A percentile compares a stretch with the other conserved stretches of the same genome.
Evolutionary conservation across 257 asterid species (phyloP).

Genomic region (Plantago ovata): DNA sequence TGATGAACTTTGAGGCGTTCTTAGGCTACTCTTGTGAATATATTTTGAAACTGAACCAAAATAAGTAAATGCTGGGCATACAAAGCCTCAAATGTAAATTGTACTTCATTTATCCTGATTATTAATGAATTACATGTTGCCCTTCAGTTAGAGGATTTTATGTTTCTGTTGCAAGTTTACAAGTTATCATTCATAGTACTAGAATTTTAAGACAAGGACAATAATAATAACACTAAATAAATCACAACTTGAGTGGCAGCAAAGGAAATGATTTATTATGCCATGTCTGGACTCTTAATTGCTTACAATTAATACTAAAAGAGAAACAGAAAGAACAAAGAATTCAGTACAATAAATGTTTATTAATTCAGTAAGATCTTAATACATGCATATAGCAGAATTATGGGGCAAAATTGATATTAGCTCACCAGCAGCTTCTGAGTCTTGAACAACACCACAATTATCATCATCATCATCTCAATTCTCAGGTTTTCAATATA

Average conservation of each 20-base stretch:
- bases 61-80: neutral
- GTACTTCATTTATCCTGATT: too few species aligned
- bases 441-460: neutral
- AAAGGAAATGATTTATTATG: too few species aligned
- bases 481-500: too few species aligned
- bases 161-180: neutral
- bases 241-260: too few species aligned
- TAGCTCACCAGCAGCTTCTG: neutral
- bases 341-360: neutral
- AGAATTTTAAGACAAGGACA: slow-evolving; percentile 1
- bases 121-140: neutral
- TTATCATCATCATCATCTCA: too few species aligned
- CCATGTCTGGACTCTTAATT: neutral
- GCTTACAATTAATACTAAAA: neutral
- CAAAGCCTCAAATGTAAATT: neutral
- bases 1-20: slow-evolving; percentile 49
- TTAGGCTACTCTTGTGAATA: slow-evolving; percentile 1
- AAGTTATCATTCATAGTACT: too few species aligned
- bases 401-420: neutral
- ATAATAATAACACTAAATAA: too few species aligned
- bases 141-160: neutral
- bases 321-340: neutral
- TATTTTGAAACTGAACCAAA: neutral
- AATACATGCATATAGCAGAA: neutral
- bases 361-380: too few species aligned